Percentiles rank a stretch among this genome's conserved stretches.
These are phyloP conservation scores for Sphaerulina vaccinii DNA, from an alignment of 2,329 filamentous ascomycete genomes.

Conservation along the genomic window DNA sequence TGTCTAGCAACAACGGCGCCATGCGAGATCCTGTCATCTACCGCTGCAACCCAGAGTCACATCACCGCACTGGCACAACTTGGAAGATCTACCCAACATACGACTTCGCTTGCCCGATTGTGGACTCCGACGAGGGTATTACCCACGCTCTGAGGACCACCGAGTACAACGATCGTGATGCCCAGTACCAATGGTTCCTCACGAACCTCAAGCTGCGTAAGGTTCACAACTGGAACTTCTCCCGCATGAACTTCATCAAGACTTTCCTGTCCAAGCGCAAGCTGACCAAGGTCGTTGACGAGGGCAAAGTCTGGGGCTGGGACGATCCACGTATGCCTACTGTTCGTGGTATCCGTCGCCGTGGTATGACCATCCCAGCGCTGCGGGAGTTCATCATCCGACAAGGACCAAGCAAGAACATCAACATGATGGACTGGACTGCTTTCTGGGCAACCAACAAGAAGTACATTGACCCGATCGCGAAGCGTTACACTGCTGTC, in stretches of 20 bases:
- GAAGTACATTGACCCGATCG: conserved; percentile 52
- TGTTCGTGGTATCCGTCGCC: conserved; percentile 72
- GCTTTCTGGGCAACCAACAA: conserved; percentile 57
- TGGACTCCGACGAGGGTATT: conserved; percentile 77
- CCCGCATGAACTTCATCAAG: conserved; percentile 78
- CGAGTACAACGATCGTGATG: conserved; percentile 84
- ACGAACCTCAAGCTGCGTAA: conserved; percentile 70
- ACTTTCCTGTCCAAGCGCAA: conserved; percentile 85
- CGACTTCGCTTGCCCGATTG: conserved; percentile 80
- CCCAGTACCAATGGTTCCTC: conserved; percentile 84
- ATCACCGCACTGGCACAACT: conserved; percentile 74
- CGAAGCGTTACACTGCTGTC: conserved; percentile 56
- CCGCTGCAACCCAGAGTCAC: conserved; percentile 73
- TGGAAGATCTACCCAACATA: conserved; percentile 90
- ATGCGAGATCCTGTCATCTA: conserved; percentile 97
- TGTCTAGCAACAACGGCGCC: conserved; percentile 90
- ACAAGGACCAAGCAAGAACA: conserved; percentile 80
- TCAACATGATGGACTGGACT: conserved; percentile 81
- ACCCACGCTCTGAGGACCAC: conserved; percentile 81
- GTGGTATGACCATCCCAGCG: conserved; percentile 75
- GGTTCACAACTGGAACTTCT: conserved; percentile 83
- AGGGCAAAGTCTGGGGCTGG: conserved; percentile 76
- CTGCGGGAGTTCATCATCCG: conserved; percentile 81
- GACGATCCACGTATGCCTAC: conserved; percentile 86
- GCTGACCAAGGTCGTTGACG: conserved; percentile 77